Conservation (phyloP, 495 filamentous ascomycete genomes). For the Umbilicaria muhlenbergii region DNA sequence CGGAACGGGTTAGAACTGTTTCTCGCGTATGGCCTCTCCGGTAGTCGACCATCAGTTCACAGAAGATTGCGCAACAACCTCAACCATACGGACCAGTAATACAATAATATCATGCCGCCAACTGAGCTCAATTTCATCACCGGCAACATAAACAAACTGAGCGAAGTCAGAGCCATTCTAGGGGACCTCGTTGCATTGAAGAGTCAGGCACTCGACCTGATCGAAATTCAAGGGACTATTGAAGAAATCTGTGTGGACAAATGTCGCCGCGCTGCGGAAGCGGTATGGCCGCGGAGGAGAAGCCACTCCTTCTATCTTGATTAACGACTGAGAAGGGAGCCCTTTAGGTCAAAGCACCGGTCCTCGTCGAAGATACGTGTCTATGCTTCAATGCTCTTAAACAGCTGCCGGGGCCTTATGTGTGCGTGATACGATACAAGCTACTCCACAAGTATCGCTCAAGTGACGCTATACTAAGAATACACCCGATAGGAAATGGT, state of each 20-base stretch:
- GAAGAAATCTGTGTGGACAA: conserved; percentile 86
- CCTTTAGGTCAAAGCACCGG: conserved; percentile 60
- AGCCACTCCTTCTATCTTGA: neutral
- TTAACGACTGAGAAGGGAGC: neutral
- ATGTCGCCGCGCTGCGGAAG: conserved; percentile 58
- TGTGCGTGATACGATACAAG: conserved; percentile 38
- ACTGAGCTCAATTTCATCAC: conserved; percentile 80
- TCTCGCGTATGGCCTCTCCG: too few species aligned
- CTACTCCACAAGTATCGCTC: neutral
- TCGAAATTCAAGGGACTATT: conserved; percentile 82
- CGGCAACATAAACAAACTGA: conserved; percentile 83
- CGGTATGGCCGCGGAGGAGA: conserved; percentile 23
- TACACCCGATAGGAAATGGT: conserved; percentile 59
- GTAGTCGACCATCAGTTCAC: too few species aligned
- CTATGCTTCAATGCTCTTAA: conserved; percentile 81
- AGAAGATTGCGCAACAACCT: too few species aligned
- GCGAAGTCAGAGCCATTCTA: conserved; percentile 75
- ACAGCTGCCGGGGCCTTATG: conserved; percentile 90
- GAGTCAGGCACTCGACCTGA: conserved; percentile 59
- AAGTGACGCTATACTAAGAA: neutral
- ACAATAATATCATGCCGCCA: conserved; percentile 4
- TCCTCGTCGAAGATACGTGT: conserved; percentile 90
- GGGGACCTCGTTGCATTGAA: conserved; percentile 54
- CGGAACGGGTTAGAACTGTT: too few species aligned
- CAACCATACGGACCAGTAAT: too few species aligned